These are phyloP conservation scores for Selenicereus undatus DNA, from an alignment of 148 eudicot genomes.

Conservation along the genomic window DNA sequence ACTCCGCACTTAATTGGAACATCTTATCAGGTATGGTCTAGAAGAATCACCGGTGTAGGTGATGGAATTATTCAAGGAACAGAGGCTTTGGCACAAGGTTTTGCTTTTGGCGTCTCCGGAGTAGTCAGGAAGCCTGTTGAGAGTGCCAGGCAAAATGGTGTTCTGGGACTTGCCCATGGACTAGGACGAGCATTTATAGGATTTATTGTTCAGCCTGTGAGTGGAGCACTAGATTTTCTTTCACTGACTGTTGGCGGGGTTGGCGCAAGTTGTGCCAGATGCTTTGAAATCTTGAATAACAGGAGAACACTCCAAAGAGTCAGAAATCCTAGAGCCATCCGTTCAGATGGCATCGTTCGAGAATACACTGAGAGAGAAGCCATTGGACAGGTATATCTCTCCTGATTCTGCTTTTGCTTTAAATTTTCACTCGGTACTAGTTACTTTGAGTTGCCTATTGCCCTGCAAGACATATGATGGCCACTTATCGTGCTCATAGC, in stretches of 20 bases:
- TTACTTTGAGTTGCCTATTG: background rate
- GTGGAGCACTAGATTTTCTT: conserved; percentile 97
- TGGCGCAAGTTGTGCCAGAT: conserved; percentile 95
- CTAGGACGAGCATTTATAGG: conserved; percentile 90
- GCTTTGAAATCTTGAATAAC: conserved; percentile 81
- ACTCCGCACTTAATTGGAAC: conserved; percentile 8
- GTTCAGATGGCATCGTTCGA: conserved; percentile 66
- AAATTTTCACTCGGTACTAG: background rate
- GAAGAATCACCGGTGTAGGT: conserved; percentile 91
- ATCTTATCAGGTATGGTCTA: conserved; percentile 70
- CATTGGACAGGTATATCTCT: conserved; percentile 65
- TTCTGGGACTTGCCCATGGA: conserved; percentile 96
- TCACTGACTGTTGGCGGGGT: conserved; percentile 96
- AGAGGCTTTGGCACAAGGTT: conserved; percentile 98
- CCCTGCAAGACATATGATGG: background rate
- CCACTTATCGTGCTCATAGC: background rate
- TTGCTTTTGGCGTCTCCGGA: conserved; percentile 97
- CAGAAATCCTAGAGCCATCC: conserved; percentile 89
- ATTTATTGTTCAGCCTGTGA: conserved; percentile 85
- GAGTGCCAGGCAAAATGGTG: conserved; percentile 93
- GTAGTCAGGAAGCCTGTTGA: conserved; percentile 94
- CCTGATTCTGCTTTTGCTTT: conserved; percentile 1
- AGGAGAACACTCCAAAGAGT: conserved; percentile 64
- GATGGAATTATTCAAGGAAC: conserved; percentile 97
- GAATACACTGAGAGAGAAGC: conserved; percentile 94